A percentile compares a stretch with the other conserved stretches of the same genome.
Evolutionary conservation across 306 rosid species (phyloP).

Genomic region (Vigna nakashimae): DNA sequence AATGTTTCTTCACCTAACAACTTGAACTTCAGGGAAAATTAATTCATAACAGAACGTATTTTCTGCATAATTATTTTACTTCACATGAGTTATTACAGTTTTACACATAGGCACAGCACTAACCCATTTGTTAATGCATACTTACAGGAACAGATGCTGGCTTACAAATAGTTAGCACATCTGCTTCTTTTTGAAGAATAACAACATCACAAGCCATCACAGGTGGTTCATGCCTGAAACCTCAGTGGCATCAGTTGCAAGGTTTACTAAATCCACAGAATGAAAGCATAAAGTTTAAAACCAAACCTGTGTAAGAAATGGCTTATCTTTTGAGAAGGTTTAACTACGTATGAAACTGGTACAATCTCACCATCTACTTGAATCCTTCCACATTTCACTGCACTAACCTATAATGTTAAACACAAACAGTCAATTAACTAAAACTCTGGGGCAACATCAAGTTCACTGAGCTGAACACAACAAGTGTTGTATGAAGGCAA

Average conservation of each 20-base stretch:
- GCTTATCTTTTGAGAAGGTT: slow-evolving; percentile 81
- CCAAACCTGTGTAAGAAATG: slow-evolving; percentile 87
- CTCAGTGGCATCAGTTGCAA: slow-evolving; percentile 45
- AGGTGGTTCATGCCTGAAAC: slow-evolving; percentile 91
- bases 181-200: slow-evolving; percentile 63
- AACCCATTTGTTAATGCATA: slow-evolving; percentile 39
- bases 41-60: background rate
- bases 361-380: slow-evolving; percentile 57
- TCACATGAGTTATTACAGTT: background rate
- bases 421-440: slow-evolving; percentile 16
- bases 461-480: background rate
- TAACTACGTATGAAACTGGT: slow-evolving; percentile 53
- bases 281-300: slow-evolving; percentile 27
- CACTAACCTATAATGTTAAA: slow-evolving; percentile 38
- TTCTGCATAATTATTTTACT: slow-evolving; percentile 4
- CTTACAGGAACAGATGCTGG: slow-evolving; percentile 94
- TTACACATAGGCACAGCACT: slow-evolving; percentile 28
- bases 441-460: background rate
- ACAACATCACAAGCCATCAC: slow-evolving; percentile 72
- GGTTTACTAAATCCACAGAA: slow-evolving; percentile 36
- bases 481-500: background rate
- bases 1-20: background rate
- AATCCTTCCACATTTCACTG: slow-evolving; percentile 58
- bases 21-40: background rate
- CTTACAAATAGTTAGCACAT: slow-evolving; percentile 79